These are phyloP conservation scores for Cryptosporidium tyzzeri DNA, from an alignment of 169 alveolate genomes.

Conservation along the genomic window DNA sequence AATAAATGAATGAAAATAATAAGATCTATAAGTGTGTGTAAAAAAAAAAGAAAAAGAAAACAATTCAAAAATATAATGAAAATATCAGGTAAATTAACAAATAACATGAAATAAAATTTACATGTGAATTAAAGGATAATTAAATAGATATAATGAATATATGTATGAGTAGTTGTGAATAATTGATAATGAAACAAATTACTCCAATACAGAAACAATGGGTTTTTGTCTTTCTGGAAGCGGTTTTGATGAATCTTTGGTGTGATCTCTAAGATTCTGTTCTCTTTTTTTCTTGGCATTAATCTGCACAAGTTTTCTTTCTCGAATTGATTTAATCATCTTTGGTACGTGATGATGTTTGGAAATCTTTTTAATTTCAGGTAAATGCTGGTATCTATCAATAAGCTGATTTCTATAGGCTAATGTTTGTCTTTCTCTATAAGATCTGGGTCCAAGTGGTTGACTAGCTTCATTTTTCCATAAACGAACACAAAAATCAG, in stretches of 20 bases:
- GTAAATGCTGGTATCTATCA: constrained; percentile 85
- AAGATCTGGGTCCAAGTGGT: constrained; percentile 82
- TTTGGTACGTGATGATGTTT: constrained; percentile 90
- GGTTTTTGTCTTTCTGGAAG: constrained; percentile 70
- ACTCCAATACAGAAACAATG: constrained; percentile 33
- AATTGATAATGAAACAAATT: background rate
- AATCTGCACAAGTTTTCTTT: constrained; percentile 80
- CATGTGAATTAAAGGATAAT: background rate
- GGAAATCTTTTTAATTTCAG: constrained; percentile 89
- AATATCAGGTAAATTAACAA: background rate
- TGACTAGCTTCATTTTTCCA: constrained; percentile 95
- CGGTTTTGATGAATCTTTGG: constrained; percentile 43
- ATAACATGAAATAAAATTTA: too few relatives aligned
- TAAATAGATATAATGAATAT: background rate
- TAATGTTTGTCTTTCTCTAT: constrained; percentile 87
- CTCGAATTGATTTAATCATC: constrained; percentile 83
- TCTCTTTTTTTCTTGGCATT: constrained; percentile 83
- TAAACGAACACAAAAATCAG: constrained; percentile 96
- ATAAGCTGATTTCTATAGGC: constrained; percentile 87
- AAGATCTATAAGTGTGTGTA: background rate
- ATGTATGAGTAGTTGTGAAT: background rate
- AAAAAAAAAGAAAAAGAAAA: background rate
- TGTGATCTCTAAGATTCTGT: constrained; percentile 66
- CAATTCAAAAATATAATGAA: background rate
- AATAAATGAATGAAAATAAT: too few relatives aligned